Percentiles rank a stretch among this genome's conserved stretches.
Conservation (phyloP, 2,329 filamentous ascomycete species). For the Helicocarpus griseus region DNA sequence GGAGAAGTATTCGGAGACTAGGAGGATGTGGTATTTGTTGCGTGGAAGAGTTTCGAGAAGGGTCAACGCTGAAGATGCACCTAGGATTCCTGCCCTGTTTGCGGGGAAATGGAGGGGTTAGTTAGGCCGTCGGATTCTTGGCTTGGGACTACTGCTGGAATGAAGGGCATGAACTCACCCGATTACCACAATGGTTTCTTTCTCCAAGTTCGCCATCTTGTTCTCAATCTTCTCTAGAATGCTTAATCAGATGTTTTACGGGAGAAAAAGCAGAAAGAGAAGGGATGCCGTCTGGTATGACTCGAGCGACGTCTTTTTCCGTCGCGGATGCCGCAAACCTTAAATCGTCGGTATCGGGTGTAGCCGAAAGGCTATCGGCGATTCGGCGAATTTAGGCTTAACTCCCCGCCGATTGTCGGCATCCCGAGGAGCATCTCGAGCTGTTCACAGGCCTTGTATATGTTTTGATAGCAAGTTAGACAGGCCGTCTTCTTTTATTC, state of each 20-base stretch:
- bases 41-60: conserved; percentile 18
- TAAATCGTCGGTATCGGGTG: background rate
- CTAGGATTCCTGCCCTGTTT: conserved; percentile 31
- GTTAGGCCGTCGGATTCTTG: background rate
- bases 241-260: too few species aligned
- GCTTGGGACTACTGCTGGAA: conserved; percentile 5
- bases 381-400: background rate
- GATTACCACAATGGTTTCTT: conserved; percentile 27
- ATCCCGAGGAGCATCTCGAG: background rate
- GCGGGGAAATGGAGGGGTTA: background rate
- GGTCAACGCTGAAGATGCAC: conserved; percentile 30
- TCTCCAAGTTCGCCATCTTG: background rate
- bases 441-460: too few species aligned
- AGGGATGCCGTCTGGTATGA: too few species aligned
- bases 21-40: conserved; percentile 21
- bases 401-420: background rate
- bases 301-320: too few species aligned
- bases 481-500: too few species aligned
- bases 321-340: background rate
- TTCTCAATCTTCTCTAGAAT: too few species aligned
- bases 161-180: conserved; percentile 18
- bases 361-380: background rate
- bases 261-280: too few species aligned
- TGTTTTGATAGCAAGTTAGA: too few species aligned
- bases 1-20: conserved; percentile 34